Evolutionary conservation across 2,329 filamentous ascomycete species (phyloP).

Genomic region (Drechslerella coelobrocha): DNA sequence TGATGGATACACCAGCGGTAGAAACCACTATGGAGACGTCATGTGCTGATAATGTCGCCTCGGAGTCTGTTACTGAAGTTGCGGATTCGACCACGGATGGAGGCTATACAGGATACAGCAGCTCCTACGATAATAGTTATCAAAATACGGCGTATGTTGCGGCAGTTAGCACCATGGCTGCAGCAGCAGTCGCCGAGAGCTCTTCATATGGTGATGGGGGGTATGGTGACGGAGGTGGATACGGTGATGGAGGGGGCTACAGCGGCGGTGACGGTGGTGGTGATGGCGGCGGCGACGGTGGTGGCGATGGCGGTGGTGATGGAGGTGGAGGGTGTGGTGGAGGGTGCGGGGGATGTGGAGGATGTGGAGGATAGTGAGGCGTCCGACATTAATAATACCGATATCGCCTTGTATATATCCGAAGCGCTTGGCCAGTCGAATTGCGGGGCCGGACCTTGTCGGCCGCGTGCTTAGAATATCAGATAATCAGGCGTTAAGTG

Average conservation of each 20-base stretch:
- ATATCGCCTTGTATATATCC: no score
- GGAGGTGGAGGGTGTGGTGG: background rate
- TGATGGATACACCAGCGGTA: background rate
- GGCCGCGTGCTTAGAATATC: no score
- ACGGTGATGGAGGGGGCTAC: background rate
- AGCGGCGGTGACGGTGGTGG: background rate
- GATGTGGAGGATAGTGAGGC: background rate
- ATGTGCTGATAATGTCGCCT: no score
- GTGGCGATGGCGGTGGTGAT: background rate
- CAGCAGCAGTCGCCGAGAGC: background rate
- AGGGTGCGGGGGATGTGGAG: background rate
- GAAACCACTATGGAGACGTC: background rate
- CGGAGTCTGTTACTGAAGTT: background rate
- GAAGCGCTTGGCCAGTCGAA: no score
- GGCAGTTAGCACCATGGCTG: no score
- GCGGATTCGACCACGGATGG: no score
- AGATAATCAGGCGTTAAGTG: no score
- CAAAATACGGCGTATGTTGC: no score
- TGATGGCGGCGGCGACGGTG: background rate
- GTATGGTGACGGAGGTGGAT: background rate
- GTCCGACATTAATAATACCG: no score
- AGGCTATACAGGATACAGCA: no score
- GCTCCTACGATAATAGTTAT: no score
- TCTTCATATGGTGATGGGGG: background rate
- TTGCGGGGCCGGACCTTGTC: no score